Base-by-base conservation (phyloP, 1,284 basidiomycete species). In the Apiotrichum gracile region DNA sequence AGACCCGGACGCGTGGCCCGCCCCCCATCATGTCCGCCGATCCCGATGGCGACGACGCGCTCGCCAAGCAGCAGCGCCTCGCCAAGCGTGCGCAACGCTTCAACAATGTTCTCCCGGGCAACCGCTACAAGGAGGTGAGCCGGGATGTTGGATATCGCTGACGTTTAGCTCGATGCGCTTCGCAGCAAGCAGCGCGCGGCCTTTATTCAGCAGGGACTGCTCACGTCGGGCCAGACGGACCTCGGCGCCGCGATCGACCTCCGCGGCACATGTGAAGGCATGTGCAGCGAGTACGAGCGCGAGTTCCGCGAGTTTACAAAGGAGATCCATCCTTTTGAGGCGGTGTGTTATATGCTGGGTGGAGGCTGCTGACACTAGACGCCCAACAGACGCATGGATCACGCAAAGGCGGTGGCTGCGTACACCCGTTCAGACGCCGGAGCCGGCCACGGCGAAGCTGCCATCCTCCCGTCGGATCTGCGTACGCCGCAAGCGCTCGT, bases 201-300 rank as follows among this genome's bases (percentile, higher is more conserved):
- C 35, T 88, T 87, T n/a, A 90, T 94, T 54, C 79, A 83, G 3
- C 82, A 86, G 29, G 91, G 91, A 5, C 83, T 88, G 64, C 91
- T 96, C 80, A 88, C 89, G 53, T 88, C 91, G 62, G 91, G 90
- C 0, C 70, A 87, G 5, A 88, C 86, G 60, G 80, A 86, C 24
- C 80, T 97, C 8, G 86, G 87, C 57, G 86, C 92, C 57, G 92
- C 94, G 3, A 88, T 92, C 51, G 87, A 86, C 29, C 85, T 97
- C 65, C 81, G 88, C 14, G 94, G 94, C 19, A 93, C 89, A 1
- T 97, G 94, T 68, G 77, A 80, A 75, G 86, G 88, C 59, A 97
- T 97, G 91, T 97, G 94, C 71, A 89, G 91, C 6, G 85, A 87
- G 47, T 94, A 90, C 65, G 94, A 98, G 75, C 80, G 87, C 21